Base-by-base conservation (phyloP, 2,329 filamentous ascomycete genomes). In the Aspergillus vadensis region DNA sequence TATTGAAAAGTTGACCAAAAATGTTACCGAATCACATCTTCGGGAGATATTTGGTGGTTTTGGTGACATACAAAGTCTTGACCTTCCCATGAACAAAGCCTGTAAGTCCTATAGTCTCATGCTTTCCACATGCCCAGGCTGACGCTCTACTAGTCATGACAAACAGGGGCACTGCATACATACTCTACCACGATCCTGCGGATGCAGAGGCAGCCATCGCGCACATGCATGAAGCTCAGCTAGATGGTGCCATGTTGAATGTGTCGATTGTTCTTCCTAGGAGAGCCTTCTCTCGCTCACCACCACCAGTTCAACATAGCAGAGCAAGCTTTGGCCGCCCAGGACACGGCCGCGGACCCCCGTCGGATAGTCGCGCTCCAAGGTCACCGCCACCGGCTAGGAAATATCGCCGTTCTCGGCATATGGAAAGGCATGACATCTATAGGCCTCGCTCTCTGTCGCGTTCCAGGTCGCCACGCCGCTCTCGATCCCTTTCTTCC, bases 151-250 rank as follows among this genome's bases (percentile, higher is more conserved):
- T 70, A 95, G 91, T 91, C 81, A 89, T 91, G 75, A 92, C 88
- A 57, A 98, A 98, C 72, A 89, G 94, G 59, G 94, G 95, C 50
- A 96, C 92, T 27, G 95, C 94, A 32, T 98, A 97, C 75, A 92
- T 98, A 64, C 83, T 97, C 44, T 99, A 90, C 77, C 82, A 87
- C 57, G 83, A 89, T 66, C 86, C 92, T 65, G 82, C 85, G 53
- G 90, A 94, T 65, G 94, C 95, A 23, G 92, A 97, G 77, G 83
- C 87, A 14, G 95, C 95, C 27, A 96, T 97, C 68, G 87, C 93
- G 17, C 91, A 96, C 74, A 98, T 99, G 95, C 95, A 99, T 76
- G 95, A 99, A 79, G 92, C 91, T n/a, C 91, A 96, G 72, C 80
- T 97, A 27, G 93, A 97, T 75, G 92, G 92, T 55, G 86, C 88